These are phyloP conservation scores for Pancytospora epiphaga DNA, from an alignment of 371 early-diverging fungal genomes.

Conservation along the genomic window DNA sequence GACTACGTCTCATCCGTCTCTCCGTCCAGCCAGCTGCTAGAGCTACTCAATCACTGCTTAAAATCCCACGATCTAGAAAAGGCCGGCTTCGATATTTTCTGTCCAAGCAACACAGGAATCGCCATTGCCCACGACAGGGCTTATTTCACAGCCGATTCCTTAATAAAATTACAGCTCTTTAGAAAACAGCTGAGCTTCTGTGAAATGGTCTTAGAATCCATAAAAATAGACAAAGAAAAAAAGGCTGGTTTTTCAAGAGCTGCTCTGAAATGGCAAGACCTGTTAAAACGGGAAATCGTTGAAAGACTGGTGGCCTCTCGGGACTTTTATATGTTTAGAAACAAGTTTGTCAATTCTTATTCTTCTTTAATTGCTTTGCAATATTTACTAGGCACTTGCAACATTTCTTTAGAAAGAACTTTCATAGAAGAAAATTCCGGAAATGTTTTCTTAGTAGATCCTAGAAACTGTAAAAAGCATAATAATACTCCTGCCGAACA, in stretches of 20 bases:
- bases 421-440: not conserved
- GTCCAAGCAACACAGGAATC: not conserved
- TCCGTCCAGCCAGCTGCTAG: not conserved
- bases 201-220: not conserved
- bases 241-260: not conserved
- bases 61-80: not conserved
- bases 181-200: not conserved
- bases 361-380: not conserved
- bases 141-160: not conserved
- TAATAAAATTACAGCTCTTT: not conserved
- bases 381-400: not conserved
- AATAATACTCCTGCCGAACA: not conserved
- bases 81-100: not conserved
- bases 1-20: too few species aligned
- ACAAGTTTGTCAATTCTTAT: conserved; percentile 10
- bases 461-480: not conserved
- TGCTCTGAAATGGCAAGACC: not conserved
- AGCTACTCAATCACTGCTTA: conserved; percentile 2
- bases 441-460: not conserved
- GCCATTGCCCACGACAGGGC: not conserved
- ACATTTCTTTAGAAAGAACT: not conserved
- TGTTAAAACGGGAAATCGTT: not conserved
- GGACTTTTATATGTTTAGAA: not conserved
- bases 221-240: not conserved
- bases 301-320: too few species aligned